Percentiles rank a stretch among this genome's conserved stretches.
Conservation (phyloP, 148 eudicot genomes). For the Vaccinium corymbosum region DNA sequence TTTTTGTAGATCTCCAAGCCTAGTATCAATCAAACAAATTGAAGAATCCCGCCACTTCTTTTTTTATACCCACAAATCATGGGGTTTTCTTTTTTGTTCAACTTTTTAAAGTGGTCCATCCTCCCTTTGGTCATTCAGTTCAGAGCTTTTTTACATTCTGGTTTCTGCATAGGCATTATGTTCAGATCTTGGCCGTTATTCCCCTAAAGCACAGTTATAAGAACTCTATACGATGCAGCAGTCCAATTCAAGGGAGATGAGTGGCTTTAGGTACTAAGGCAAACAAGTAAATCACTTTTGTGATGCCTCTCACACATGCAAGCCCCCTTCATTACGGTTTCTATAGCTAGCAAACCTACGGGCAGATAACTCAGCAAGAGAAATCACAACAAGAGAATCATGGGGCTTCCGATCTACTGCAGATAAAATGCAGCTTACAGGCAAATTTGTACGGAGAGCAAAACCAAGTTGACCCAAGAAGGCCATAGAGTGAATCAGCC, state of each 20-base stretch:
- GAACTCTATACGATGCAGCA: background rate
- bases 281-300: background rate
- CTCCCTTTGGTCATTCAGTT: background rate
- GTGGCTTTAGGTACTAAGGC: background rate
- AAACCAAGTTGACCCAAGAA: background rate
- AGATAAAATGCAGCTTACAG: background rate
- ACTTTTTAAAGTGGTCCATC: background rate
- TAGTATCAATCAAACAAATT: background rate
- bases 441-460: background rate
- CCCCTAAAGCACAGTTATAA: background rate
- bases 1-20: background rate
- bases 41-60: background rate
- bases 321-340: background rate
- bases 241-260: background rate
- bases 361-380: background rate
- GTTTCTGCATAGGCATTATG: background rate
- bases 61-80: background rate
- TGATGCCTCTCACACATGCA: background rate
- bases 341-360: background rate
- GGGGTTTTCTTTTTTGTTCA: background rate
- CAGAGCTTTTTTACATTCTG: background rate
- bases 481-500: background rate
- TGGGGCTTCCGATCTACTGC: background rate
- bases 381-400: background rate
- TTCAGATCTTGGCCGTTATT: background rate